Evolutionary conservation across 305 asterid genomes (phyloP).

Genomic region (Fraxinus angustifolia): DNA sequence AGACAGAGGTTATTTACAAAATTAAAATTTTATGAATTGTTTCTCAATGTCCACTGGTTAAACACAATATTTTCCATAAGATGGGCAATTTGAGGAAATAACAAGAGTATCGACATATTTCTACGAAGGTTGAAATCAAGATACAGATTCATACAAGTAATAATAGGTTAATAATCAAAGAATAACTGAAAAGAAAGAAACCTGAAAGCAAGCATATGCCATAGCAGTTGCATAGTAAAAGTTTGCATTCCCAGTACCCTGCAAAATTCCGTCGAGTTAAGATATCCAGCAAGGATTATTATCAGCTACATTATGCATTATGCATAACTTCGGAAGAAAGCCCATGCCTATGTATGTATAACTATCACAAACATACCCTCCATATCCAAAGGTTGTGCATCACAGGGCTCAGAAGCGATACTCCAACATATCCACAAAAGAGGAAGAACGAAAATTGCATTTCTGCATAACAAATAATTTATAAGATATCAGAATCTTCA

Average conservation of each 20-base stretch:
- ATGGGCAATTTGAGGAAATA: background rate
- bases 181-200: conserved; percentile 22
- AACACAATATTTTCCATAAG: background rate
- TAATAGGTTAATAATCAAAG: background rate
- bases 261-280: conserved; percentile 31
- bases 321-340: conserved; percentile 12
- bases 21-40: background rate
- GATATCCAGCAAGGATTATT: conserved; percentile 1
- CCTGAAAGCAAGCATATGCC: conserved; percentile 96
- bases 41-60: conserved; percentile 5
- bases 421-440: conserved; percentile 84
- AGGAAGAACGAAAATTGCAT: conserved; percentile 87
- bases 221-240: conserved; percentile 91
- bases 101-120: background rate
- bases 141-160: background rate
- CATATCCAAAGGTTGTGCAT: conserved; percentile 99
- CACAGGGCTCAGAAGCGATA: conserved; percentile 86
- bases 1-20: background rate
- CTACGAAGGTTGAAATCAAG: background rate
- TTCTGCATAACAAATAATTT: conserved; percentile 46
- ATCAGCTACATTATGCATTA: conserved; percentile 10
- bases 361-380: conserved; percentile 64
- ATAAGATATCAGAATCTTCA: conserved; percentile 21
- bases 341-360: conserved; percentile 12
- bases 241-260: conserved; percentile 98